These are phyloP conservation scores for Pseudogymnoascus verrucosus DNA, from an alignment of 2,329 filamentous ascomycete species.

Conservation along the genomic window DNA sequence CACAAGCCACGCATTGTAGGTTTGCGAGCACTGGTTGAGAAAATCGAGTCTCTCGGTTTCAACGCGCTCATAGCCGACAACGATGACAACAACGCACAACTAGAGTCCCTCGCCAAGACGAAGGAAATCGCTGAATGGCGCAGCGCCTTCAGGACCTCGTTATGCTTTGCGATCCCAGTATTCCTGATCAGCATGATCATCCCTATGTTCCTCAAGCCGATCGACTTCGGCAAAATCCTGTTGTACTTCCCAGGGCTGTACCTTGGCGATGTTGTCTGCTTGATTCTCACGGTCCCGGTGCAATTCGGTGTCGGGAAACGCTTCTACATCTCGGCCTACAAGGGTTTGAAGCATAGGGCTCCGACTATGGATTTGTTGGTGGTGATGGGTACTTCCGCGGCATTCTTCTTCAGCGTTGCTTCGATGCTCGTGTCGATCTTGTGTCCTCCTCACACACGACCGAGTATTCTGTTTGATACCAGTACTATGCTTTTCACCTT, in stretches of 20 bases:
- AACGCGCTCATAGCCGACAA: slow-evolving; percentile 86
- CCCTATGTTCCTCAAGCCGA: slow-evolving; percentile 68
- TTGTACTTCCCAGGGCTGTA: slow-evolving; percentile 67
- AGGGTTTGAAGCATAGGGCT: slow-evolving; percentile 79
- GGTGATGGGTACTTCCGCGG: slow-evolving; percentile 84
- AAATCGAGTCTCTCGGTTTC: slow-evolving; percentile 72
- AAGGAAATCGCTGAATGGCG: slow-evolving; percentile 94
- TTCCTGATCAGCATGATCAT: slow-evolving; percentile 89
- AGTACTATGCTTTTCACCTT: slow-evolving; percentile 98
- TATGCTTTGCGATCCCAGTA: slow-evolving; percentile 80
- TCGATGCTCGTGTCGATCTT: slow-evolving; percentile 78
- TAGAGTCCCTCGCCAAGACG: slow-evolving; percentile 93
- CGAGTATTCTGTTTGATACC: slow-evolving; percentile 90
- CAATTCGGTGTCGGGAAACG: slow-evolving; percentile 94
- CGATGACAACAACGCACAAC: slow-evolving; percentile 92
- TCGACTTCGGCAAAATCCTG: slow-evolving; percentile 68
- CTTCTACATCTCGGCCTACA: slow-evolving; percentile 90
- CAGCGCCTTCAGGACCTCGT: slow-evolving; percentile 67
- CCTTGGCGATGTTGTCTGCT: slow-evolving; percentile 78
- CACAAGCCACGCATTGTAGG: slow-evolving; percentile 68
- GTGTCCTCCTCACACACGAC: slow-evolving; percentile 66
- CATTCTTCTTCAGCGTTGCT: slow-evolving; percentile 90
- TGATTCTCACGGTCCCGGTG: slow-evolving; percentile 79
- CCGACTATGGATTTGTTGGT: slow-evolving; percentile 98
- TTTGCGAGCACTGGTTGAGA: slow-evolving; percentile 72